Evolutionary conservation across 805 yeast genomes (phyloP), one percentile per base, ranked within the genome.

Genomic region (Millerozyma acaciae): DNA sequence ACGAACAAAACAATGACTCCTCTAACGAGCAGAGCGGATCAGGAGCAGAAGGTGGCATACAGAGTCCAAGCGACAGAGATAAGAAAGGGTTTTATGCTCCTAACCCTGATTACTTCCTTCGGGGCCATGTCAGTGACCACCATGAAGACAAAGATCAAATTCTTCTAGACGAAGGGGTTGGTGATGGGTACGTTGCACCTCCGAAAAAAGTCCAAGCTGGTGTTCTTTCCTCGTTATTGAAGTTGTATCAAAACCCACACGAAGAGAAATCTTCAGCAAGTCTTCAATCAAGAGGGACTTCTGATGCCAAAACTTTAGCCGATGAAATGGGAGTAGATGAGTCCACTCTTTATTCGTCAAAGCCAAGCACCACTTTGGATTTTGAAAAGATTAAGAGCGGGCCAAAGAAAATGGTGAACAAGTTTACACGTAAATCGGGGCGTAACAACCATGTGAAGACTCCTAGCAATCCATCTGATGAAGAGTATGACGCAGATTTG

Each of bases 171-270:
- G 62, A 55, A 19, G 48, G 54, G 21, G 54, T 55, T 37, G 60
- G 51, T 4, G 64, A 50, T 9, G 49, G 45, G 2, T 63, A 64
- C 37, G 49, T 67, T 10, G 57, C 62, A 5, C 68, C 65, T 1
- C 69, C 68, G 1, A 65, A 70, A 26, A 73, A 73, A 33, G 89
- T 86, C 8, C 82, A 82, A 45, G 88, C 88, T 16, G 96, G 97
- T 56, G 90, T 88, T 12, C 68, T 88, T 18, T 84, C 95, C 0
- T 77, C 90, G 1, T 67, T 88, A 41, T 65, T 88, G 42, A 73
- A 78, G 39, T 64, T 88, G 30, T 87, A 88, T 50, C 81, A 78
- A 41, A 64, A 69, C 47, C 70, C 60, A 3, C 52, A 53, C 16
- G 60, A 49, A 10, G 42, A 38, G 25, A 53, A 53, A 37, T 56